A percentile compares a stretch with the other conserved stretches of the same genome.
phyloP scores from a whole-genome alignment of 2,329 filamentous ascomycete genomes.

The Elsinoe ampelina region DNA sequence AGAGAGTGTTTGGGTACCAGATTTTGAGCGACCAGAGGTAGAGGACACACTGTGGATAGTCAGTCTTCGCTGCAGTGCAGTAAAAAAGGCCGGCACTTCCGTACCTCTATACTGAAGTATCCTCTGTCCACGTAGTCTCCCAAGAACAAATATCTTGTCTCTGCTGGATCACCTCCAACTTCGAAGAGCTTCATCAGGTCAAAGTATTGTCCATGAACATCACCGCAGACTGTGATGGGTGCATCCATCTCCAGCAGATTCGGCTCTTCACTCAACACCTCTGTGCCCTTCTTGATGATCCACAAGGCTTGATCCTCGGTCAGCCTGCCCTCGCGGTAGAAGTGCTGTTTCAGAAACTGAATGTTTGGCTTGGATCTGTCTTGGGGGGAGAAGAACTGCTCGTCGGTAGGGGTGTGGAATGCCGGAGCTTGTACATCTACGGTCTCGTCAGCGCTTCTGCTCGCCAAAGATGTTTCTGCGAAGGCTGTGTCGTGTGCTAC shows the following conservation, averaged over 20 bases:
- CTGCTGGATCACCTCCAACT: conserved; percentile 89
- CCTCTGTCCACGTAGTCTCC: conserved; percentile 97
- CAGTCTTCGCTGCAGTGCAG: conserved; percentile 20
- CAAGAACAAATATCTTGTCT: conserved; percentile 93
- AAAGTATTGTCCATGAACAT: conserved; percentile 98
- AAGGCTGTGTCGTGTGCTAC: conserved; percentile 12
- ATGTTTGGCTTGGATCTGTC: conserved; percentile 85
- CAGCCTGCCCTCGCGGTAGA: conserved; percentile 92
- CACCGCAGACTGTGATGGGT: conserved; percentile 95
- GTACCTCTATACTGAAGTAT: conserved; percentile 92
- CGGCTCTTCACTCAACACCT: conserved; percentile 79
- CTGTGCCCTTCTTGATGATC: conserved; percentile 82
- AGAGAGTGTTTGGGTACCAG: conserved; percentile 95
- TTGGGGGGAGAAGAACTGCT: conserved; percentile 85
- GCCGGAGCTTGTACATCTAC: conserved; percentile 95
- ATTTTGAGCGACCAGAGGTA: conserved; percentile 99
- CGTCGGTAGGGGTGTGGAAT: conserved; percentile 82
- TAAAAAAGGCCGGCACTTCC: conserved; percentile 15
- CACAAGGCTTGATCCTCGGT: conserved; percentile 96
- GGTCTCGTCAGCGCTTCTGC: conserved; percentile 15
- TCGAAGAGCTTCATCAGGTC: conserved; percentile 99
- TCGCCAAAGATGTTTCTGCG: neutral
- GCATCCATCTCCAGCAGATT: conserved; percentile 99
- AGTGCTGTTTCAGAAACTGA: conserved; percentile 92
- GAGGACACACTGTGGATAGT: conserved; percentile 62